Percentiles rank a stretch among this genome's conserved stretches.
Conservation (phyloP, 31 red algal genomes). For the Porphyra umbilicalis region DNA sequence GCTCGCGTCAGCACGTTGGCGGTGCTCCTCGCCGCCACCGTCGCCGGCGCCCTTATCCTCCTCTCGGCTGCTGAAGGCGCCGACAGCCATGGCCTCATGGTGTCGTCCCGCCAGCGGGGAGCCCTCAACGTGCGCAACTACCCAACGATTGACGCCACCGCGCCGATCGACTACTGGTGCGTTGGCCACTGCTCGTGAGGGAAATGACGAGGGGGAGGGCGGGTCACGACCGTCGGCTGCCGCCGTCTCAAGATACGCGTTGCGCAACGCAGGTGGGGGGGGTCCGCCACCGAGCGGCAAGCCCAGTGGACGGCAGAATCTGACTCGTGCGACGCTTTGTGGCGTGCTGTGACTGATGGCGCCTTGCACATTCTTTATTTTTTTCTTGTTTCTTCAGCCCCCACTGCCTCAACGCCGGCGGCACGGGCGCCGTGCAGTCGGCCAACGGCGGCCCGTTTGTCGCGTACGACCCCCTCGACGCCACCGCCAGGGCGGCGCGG, state of each 20-base stretch:
- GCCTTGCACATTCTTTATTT: no score
- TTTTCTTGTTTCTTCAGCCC: constrained; percentile 23
- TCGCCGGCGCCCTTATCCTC: no score
- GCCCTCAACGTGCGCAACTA: not conserved
- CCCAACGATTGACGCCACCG: not conserved
- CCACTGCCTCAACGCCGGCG: constrained; percentile 72
- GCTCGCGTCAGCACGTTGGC: no score
- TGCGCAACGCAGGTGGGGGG: no score
- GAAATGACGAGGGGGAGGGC: not conserved
- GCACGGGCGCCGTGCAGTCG: constrained; percentile 26
- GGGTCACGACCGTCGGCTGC: no score
- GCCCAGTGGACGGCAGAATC: no score
- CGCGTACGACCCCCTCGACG: constrained; percentile 40
- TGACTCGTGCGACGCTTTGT: no score
- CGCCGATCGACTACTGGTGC: not conserved
- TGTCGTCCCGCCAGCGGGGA: not conserved
- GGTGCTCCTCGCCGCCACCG: no score
- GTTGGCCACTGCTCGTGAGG: not conserved
- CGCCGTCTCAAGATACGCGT: no score
- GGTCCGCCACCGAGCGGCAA: no score
- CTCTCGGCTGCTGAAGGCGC: no score
- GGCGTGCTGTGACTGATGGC: no score
- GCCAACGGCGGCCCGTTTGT: constrained; percentile 30
- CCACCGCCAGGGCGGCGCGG: not conserved
- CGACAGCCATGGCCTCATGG: not conserved